Conservation (phyloP, 768 basidiomycete species). For the Amylocystis lapponica region DNA sequence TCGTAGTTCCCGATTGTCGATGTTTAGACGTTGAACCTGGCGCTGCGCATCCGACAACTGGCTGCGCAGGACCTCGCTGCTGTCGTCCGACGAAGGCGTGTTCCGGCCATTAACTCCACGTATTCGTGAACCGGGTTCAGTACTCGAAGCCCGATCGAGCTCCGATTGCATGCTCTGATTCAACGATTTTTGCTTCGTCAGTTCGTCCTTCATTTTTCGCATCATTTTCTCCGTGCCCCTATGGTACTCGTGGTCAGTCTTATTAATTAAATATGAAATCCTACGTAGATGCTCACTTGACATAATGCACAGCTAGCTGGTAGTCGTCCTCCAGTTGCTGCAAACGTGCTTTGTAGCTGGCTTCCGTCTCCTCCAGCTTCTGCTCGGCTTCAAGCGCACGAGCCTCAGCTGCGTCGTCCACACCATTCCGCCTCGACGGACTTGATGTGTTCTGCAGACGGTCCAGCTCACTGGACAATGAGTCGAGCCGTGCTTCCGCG, state of each 20-base stretch:
- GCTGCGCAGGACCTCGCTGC: slow-evolving; percentile 51
- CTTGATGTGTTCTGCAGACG: slow-evolving; percentile 54
- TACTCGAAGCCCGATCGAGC: slow-evolving; percentile 67
- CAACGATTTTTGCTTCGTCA: slow-evolving; percentile 82
- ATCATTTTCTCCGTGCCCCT: slow-evolving; percentile 99
- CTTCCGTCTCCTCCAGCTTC: slow-evolving; percentile 74
- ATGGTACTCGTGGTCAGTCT: slow-evolving; percentile 14
- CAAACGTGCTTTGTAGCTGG: slow-evolving; percentile 71
- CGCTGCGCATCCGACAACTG: slow-evolving; percentile 78
- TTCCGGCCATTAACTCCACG: slow-evolving; percentile 65
- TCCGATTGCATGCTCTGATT: slow-evolving; percentile 82
- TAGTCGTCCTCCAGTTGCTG: slow-evolving; percentile 94
- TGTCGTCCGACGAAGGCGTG: slow-evolving; percentile 76
- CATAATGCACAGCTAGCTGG: slow-evolving; percentile 93
- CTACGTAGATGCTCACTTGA: slow-evolving; percentile 62
- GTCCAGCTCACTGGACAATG: slow-evolving; percentile 63
- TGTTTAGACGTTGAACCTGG: slow-evolving; percentile 62
- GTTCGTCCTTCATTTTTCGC: slow-evolving; percentile 91
- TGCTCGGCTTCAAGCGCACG: slow-evolving; percentile 67
- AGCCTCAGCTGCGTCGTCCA: slow-evolving; percentile 35
- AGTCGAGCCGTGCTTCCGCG: slow-evolving; percentile 61
- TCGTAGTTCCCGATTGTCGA: slow-evolving; percentile 73
- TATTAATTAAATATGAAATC: slow-evolving; percentile 6
- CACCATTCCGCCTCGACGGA: slow-evolving; percentile 32
- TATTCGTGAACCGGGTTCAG: slow-evolving; percentile 42